Base-by-base conservation (phyloP, 2,329 filamentous ascomycete genomes). In the Beauveria brongniartii region DNA sequence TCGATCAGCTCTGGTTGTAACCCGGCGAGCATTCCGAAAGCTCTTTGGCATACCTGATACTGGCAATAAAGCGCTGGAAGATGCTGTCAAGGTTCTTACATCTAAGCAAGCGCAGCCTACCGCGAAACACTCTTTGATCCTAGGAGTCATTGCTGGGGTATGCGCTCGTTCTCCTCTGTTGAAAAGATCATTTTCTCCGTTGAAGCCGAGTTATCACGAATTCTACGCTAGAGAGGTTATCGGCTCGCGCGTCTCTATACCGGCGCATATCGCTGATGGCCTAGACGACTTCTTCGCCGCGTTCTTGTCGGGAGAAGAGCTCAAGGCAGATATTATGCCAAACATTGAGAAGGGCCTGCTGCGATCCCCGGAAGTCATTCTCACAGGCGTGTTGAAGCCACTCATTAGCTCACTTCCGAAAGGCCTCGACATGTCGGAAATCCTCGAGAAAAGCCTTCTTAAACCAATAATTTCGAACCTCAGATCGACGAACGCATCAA, bases 381-480 rank as follows among this genome's bases (percentile, higher is more conserved):
- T 97, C 30, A 86, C 88, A 67, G 89, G 91, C 64, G 80, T 97
- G 26, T 77, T 97, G 55, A 83, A 87, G 6, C 85, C 88, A 14
- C 79, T 97, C 51, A 80, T 95, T 62, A 73, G 80, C 9, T 84
- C 90, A 30, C 77, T 99, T 7, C 86, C 91, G 1, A 70, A 77
- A 30, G 77, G 78, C 6, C 81, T 94, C 67, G 93, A 99, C 68
- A 80, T 97, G 20, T 93, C 93, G 9, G 82, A 85, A 43, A 76
- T 89, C 5, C 79, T 97, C 20, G 81, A 83, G 57, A 79, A 81
- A 28, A 89, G 89, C 63, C 80, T 99, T 41, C 74, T 95, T 43
- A 97, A 96, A 72, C 91, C 92, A 6, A 78, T 99, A 14, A 75
- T 97, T n/a, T 87, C 91, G 46, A 96, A 92, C 70, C 80, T 92